These are phyloP conservation scores for Vicia villosa DNA, from an alignment of 306 rosid genomes.

Conservation along the genomic window DNA sequence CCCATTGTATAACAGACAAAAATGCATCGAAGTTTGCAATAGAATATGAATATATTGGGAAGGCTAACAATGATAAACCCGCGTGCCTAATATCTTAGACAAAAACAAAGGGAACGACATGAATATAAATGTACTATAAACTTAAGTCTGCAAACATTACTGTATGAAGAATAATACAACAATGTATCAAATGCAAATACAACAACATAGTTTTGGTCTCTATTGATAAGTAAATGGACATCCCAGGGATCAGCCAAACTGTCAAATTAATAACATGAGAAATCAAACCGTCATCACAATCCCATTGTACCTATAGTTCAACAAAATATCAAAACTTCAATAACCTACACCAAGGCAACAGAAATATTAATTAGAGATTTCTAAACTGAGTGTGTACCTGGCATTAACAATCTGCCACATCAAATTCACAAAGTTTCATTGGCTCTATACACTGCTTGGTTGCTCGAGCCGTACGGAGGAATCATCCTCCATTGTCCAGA, in stretches of 20 bases:
- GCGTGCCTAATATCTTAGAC: constrained; percentile 40
- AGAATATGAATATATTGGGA: constrained; percentile 21
- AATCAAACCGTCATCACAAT: constrained; percentile 51
- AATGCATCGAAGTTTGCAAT: constrained; percentile 11
- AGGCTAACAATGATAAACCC: constrained; percentile 39
- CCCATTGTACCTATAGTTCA: constrained; percentile 43
- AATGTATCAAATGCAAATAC: constrained; percentile 40
- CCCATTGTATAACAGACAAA: neutral
- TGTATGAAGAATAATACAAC: constrained; percentile 34
- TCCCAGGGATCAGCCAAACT: constrained; percentile 71
- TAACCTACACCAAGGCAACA: constrained; percentile 44
- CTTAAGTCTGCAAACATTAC: constrained; percentile 50
- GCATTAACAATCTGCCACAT: constrained; percentile 26
- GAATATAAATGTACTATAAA: constrained; percentile 33
- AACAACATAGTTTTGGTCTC: constrained; percentile 47
- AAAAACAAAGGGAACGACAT: constrained; percentile 32
- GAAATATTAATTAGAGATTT: constrained; percentile 35
- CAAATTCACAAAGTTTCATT: neutral
- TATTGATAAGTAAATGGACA: no score
- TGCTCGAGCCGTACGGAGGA: constrained; percentile 52
- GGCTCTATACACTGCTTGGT: neutral
- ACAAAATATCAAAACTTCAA: constrained; percentile 50
- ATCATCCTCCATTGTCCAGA: no score
- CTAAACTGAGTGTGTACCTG: constrained; percentile 60
- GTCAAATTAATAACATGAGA: constrained; percentile 70